phyloP scores from a whole-genome alignment of 179 eudicot species.

The Monotropa hypopitys region DNA sequence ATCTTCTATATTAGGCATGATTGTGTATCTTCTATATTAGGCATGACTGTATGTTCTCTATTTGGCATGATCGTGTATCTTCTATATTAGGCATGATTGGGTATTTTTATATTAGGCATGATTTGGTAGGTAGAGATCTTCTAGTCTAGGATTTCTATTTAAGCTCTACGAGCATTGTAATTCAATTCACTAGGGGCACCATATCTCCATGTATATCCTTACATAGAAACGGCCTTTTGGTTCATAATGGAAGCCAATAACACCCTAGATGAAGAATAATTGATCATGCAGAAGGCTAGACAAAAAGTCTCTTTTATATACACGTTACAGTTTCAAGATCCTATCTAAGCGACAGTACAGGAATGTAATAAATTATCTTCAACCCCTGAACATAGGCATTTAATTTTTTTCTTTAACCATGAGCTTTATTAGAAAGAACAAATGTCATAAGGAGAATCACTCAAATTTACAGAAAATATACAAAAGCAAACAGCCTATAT shows the following conservation, averaged over 20 bases:
- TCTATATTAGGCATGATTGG: too few species aligned
- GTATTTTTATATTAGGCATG: too few species aligned
- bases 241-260: neutral
- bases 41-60: too few species aligned
- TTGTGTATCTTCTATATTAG: too few species aligned
- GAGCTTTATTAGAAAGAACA: neutral
- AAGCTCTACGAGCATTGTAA: too few species aligned
- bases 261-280: neutral
- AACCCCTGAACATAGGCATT: neutral
- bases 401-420: neutral
- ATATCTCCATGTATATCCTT: neutral
- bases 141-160: too few species aligned
- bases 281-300: neutral
- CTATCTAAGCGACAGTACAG: neutral
- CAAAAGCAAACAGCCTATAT: neutral
- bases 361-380: neutral
- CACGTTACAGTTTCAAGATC: neutral
- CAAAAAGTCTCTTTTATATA: neutral
- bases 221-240: neutral
- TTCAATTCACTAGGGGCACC: neutral
- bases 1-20: too few species aligned
- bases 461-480: neutral
- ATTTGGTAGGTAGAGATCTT: too few species aligned
- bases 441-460: neutral
- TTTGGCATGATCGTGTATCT: too few species aligned